Evolutionary conservation across 176 grass and related monocot genomes (phyloP), one percentile per base, ranked within the genome.

Genomic region (Tillandsia leiboldiana): DNA sequence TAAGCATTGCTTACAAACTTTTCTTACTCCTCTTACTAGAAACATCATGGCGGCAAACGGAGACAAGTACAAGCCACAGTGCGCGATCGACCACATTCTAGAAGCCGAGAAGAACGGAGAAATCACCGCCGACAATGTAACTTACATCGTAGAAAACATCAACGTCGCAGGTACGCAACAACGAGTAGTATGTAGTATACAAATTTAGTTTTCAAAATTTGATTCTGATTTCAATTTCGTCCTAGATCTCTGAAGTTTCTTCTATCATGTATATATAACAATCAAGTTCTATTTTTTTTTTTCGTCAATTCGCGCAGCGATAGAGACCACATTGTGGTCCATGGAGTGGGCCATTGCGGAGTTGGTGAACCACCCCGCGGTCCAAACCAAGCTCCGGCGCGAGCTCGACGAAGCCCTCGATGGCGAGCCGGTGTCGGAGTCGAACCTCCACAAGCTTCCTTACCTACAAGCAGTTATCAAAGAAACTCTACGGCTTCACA

Each of bases 321-420:
- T 91, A 75, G 89, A 91, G 75, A 91, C 89, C 0, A 83, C 82
- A 11, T 84, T 87, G 12, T 87, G 86, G 51, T 80, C 89, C 17
- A 83, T 91, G 0, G 89, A 91, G 56, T 91, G 89, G 89, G 79
- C 79, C 0, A 91, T 91, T 73, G 79, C 85, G 5, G 89, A 91
- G 76, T 73, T 91, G 8, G 76, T 80, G 0, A 87, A 57, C 77
- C 80, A 87, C 73, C 89, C 84, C 18, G 85, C 82, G 26, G 82
- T 85, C 54, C 89, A 91, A 68, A 72, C 82, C 54, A 91, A 87
- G 70, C 13, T 82, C 53, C 89, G 86, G 11, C 83, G 82, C 64
- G 89, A 91, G 73, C 51, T 91, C 3, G 89, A 87, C 69, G 68
- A 58, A 10, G 85, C 85, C 0, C 67, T 91, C 1, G 79, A 81